Base-by-base conservation (phyloP, 2,329 filamentous ascomycete species). In the Geosmithia flava region DNA sequence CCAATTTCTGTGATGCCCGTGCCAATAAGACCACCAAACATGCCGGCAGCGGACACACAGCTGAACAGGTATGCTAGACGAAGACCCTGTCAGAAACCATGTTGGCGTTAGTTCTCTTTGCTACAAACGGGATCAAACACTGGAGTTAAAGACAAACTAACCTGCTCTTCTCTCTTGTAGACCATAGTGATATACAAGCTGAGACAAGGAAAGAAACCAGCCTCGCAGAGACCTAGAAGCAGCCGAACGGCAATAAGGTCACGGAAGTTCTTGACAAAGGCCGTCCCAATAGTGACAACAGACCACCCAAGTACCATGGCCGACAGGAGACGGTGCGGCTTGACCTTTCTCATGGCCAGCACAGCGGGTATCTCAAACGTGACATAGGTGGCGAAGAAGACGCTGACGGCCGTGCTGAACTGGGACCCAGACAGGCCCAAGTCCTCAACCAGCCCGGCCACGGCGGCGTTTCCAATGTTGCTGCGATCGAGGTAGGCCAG, bases 301-400 rank as follows among this genome's bases (percentile, higher is more conserved):
- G 39, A 42, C 46, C 46, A 47, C 11, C 46, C 46, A 15, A 47
- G 19, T 2, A 43, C 40, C 37, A 42, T 42, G 20, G 42, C 23
- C 11, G 46, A 17, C 2, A 47, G 19, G 15, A 29, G 19, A 20
- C 40, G 23, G 23, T 29, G 23, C 1, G 46, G 46, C 20, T 29
- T 30, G 19, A 43, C 17, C 8, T 42, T 43, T 37, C 42, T 47
- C 39, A 47, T 42, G 3, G 39, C 46, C 20, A 47, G 17, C 13
- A 43, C 37, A 29, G 20, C 37, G 3, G 46, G 46, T 6, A 43
- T 11, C 46, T 47, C 72, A 44, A 74, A 69, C 3, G 66, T 53
- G 10, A 76, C 68, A 47, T 75, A 74, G 10, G 70, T 74, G 10
- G 66, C 69, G 52, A 74, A 76, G 54, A 76, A 74, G 44, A 76